phyloP scores from a whole-genome alignment of 129 eudicot genomes.

The Kitagawia praeruptora region DNA sequence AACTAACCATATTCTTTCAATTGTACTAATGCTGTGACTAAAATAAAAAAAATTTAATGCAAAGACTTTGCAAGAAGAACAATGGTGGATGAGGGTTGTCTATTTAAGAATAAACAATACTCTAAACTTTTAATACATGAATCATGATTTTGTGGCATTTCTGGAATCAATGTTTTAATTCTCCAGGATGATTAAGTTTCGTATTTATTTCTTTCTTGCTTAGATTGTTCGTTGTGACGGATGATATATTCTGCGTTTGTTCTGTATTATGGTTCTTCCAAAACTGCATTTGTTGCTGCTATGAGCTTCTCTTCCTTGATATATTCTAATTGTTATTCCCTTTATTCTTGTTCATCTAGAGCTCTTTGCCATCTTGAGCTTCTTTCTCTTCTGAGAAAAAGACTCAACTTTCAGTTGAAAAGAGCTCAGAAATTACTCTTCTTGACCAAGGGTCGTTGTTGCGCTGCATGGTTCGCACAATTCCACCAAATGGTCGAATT shows the following conservation, averaged over 20 bases:
- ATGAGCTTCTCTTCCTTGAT: conserved; percentile 37
- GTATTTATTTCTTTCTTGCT: neutral
- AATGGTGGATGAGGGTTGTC: neutral
- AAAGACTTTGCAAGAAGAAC: neutral
- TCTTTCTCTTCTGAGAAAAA: conserved; percentile 29
- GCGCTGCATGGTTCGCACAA: conserved; percentile 89
- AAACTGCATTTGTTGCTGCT: conserved; percentile 58
- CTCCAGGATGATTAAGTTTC: neutral
- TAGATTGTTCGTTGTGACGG: conserved; percentile 89
- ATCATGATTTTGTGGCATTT: neutral
- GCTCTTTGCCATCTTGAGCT: neutral
- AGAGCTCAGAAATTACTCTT: conserved; percentile 34
- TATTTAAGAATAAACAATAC: neutral
- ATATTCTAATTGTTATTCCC: neutral
- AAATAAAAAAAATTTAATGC: neutral
- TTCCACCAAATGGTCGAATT: conserved; percentile 80
- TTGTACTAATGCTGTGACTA: neutral
- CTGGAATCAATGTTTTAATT: neutral
- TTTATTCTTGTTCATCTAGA: neutral
- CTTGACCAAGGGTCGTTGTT: conserved; percentile 73
- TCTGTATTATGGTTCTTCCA: conserved; percentile 66
- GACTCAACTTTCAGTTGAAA: conserved; percentile 21
- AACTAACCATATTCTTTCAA: neutral
- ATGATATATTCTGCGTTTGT: conserved; percentile 88
- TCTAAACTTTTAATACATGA: neutral